phyloP scores from a whole-genome alignment of 805 yeast genomes.

The Komagataella mondaviorum region DNA sequence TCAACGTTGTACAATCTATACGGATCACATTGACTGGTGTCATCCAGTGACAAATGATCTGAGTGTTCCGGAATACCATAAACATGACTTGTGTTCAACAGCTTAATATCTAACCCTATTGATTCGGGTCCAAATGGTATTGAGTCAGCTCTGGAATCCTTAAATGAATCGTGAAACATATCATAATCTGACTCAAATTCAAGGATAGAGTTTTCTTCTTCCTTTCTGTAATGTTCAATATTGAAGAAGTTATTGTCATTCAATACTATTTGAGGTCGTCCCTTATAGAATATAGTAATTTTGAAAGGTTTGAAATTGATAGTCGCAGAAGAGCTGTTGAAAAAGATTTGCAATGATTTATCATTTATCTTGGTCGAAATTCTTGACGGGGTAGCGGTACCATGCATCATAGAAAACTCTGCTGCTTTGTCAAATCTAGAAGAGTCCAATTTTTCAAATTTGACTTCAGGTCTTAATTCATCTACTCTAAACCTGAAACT shows the following conservation, averaged over 20 bases:
- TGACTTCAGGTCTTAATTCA: constrained; percentile 22
- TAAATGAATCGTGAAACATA: constrained; percentile 59
- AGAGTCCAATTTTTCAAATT: background rate
- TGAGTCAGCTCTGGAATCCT: constrained; percentile 50
- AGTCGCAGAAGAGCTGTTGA: background rate
- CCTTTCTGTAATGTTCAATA: constrained; percentile 64
- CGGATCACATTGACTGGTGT: constrained; percentile 55
- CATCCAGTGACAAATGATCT: constrained; percentile 59
- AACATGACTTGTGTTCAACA: constrained; percentile 46
- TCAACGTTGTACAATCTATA: constrained; percentile 88
- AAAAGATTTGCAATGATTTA: background rate
- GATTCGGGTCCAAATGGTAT: constrained; percentile 84
- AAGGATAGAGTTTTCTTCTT: constrained; percentile 17
- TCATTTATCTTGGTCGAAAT: background rate
- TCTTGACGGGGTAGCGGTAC: background rate
- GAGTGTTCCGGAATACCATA: constrained; percentile 99
- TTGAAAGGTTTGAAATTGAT: constrained; percentile 29
- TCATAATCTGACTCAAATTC: constrained; percentile 32
- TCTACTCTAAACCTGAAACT: constrained; percentile 52
- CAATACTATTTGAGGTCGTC: constrained; percentile 34
- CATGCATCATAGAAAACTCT: background rate
- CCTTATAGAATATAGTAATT: constrained; percentile 31
- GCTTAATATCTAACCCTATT: constrained; percentile 63
- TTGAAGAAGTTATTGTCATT: constrained; percentile 66
- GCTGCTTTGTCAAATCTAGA: background rate